Base-by-base conservation (phyloP, 1,284 basidiomycete genomes). In the Hemileia vastatrix region DNA sequence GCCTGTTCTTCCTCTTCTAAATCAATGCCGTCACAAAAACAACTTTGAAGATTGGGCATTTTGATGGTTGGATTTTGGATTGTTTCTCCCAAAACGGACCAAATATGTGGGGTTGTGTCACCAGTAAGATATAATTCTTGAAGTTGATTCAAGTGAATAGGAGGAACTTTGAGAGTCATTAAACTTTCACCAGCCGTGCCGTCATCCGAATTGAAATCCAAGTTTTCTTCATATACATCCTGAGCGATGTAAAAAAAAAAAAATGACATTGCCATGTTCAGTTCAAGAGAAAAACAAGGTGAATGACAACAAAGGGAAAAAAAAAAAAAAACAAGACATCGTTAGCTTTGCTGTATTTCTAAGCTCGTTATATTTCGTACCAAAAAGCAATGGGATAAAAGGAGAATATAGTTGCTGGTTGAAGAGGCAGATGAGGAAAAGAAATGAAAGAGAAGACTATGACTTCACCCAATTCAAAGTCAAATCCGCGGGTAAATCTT, bases 1-100 rank as follows among this genome's bases (percentile, higher is more conserved):
- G 60, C 52, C 33, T 55, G 54, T 55, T 62, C 60, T 47, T 62
- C 60, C 40, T 62, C 60, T 23, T 62, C 60, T 13, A 62, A 54
- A 23, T 55, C 60, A 21, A 62, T 24, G 4, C 43, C 13, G 49
- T 62, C 60, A 23, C 51, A 54, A 18, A 55, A 32, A 6, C 54
- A 43, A 36, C 31, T 55, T 36, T 55, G 32, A 5, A 62, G 47
- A n/a, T 43, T 49, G 2, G 60, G 60, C 60, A 62, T 62, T 24
- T 62, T 62, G 19, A 62, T 49, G 21, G 55, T 62, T 13, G 60
- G 60, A 54, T 55, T 62, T 43, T 49, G 52, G 9, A 62, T 62
- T 27, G n/a, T 40, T 40, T 62, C 60, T 50, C 54, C 54, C 4
- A 62, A n/a, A 1, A 62, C 45, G 8, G 60, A 55, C 60, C 60